A percentile compares a stretch with the other conserved stretches of the same genome.
phyloP scores from a whole-genome alignment of 345 rosid genomes.

The Corymbia maculata region DNA sequence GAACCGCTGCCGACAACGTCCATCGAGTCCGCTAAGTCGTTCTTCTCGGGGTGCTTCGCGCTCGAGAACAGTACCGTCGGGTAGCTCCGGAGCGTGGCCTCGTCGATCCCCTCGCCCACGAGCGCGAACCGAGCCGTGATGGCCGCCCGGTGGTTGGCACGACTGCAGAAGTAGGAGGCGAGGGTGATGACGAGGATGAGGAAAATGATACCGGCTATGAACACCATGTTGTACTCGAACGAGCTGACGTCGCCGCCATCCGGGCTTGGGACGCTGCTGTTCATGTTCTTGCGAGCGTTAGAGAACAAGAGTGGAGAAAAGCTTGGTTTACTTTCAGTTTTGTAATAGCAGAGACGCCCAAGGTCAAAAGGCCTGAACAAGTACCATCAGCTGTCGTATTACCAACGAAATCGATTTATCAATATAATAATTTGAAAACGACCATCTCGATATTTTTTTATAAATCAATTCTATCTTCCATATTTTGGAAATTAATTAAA shows the following conservation, averaged over 20 bases:
- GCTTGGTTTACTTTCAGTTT: not conserved
- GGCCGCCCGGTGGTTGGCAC: not conserved
- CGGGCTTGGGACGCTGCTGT: not conserved
- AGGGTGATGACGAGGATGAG: not conserved
- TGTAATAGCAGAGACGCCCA: not conserved
- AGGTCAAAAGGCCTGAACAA: not conserved
- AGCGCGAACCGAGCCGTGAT: not conserved
- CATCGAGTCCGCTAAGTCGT: not conserved
- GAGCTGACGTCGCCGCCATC: not conserved
- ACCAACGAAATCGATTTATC: not conserved
- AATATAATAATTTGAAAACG: not conserved
- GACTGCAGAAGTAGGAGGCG: not conserved
- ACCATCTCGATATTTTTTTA: not conserved
- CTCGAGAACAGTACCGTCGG: conserved; percentile 2
- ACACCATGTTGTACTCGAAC: not conserved
- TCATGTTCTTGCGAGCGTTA: not conserved
- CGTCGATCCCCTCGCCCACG: not conserved
- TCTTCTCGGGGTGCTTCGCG: not conserved
- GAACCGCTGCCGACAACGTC: not conserved
- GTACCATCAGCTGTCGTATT: not conserved
- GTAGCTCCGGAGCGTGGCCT: not conserved
- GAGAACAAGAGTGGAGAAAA: not conserved
- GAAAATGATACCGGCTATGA: not conserved
- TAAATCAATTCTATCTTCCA: not conserved
- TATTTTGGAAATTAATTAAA: not conserved